phyloP scores from a whole-genome alignment of 2,329 filamentous ascomycete species.

The Penicillium frequentans region DNA sequence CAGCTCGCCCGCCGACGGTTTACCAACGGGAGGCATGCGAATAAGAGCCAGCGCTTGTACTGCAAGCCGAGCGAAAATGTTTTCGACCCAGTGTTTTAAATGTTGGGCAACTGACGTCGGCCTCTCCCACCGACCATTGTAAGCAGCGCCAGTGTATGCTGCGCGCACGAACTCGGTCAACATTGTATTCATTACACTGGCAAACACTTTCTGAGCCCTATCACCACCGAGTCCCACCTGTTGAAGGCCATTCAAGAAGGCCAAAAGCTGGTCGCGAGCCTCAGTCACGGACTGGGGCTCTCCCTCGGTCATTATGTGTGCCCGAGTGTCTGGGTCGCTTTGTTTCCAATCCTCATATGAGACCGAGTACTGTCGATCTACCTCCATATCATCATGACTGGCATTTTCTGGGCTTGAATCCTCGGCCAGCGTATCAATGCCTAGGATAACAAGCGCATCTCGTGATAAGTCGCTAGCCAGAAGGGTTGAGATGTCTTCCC shows the following conservation, averaged over 20 bases:
- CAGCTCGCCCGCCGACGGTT: conserved; percentile 24
- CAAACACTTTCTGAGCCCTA: conserved; percentile 57
- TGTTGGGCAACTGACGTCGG: conserved; percentile 50
- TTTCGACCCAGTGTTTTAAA: conserved; percentile 56
- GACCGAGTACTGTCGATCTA: conserved; percentile 37
- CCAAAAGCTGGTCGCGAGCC: conserved; percentile 36
- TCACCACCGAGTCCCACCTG: conserved; percentile 57
- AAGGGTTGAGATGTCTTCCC: conserved; percentile 42
- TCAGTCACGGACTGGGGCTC: conserved; percentile 29
- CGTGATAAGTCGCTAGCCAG: conserved; percentile 48
- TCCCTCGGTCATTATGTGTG: conserved; percentile 35
- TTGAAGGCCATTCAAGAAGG: conserved; percentile 48
- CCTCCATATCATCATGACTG: conserved; percentile 36
- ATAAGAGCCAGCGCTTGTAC: conserved; percentile 50
- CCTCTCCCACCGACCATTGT: conserved; percentile 57
- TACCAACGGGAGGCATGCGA: conserved; percentile 24
- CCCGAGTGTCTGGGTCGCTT: conserved; percentile 26
- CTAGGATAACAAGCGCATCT: conserved; percentile 44
- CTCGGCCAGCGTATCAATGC: conserved; percentile 34
- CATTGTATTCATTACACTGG: conserved; percentile 58
- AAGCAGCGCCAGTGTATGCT: conserved; percentile 56
- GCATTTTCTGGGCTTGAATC: conserved; percentile 18
- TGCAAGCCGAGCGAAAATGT: conserved; percentile 54
- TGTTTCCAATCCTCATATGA: conserved; percentile 40
- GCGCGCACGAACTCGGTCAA: conserved; percentile 58